Percentiles rank a stretch among this genome's conserved stretches.
phyloP scores from a whole-genome alignment of 768 basidiomycete genomes.

The Boletellus emodensis region DNA sequence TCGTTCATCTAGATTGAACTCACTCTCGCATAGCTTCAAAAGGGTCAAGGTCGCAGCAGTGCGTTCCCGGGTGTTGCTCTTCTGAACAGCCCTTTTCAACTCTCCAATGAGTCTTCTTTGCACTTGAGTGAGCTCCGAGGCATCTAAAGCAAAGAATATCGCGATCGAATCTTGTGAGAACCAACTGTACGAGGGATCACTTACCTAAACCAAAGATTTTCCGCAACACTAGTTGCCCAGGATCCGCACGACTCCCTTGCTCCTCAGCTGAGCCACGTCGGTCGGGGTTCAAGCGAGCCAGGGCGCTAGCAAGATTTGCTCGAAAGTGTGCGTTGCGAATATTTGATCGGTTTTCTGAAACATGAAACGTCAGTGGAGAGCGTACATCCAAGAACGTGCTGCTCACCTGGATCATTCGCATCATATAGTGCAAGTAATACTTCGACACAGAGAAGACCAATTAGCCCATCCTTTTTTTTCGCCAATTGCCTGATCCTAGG shows the following conservation, averaged over 20 bases:
- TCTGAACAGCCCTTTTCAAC: conserved; percentile 3
- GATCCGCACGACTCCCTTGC: neutral
- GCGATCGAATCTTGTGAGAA: neutral
- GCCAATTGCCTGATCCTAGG: conserved; percentile 16
- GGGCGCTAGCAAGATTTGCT: conserved; percentile 16
- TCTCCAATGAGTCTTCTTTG: conserved; percentile 12
- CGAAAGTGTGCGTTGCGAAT: conserved; percentile 7
- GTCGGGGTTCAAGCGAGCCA: conserved; percentile 5
- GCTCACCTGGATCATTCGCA: conserved; percentile 2
- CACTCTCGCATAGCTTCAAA: conserved; percentile 21
- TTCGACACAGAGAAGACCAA: conserved; percentile 22
- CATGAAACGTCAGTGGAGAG: neutral
- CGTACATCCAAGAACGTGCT: neutral
- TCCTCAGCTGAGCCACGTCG: neutral
- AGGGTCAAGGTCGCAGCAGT: conserved; percentile 22
- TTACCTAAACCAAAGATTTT: conserved; percentile 18
- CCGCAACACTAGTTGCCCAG: conserved; percentile 3
- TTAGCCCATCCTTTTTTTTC: neutral
- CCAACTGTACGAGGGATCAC: neutral
- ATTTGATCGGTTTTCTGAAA: conserved; percentile 7
- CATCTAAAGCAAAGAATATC: conserved; percentile 3
- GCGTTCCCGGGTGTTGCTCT: conserved; percentile 11
- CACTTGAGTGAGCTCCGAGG: neutral
- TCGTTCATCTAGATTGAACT: neutral
- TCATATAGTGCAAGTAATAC: conserved; percentile 14